These are phyloP conservation scores for Klebsormidium nitens DNA, from an alignment of 139 green algal genomes.

Conservation along the genomic window DNA sequence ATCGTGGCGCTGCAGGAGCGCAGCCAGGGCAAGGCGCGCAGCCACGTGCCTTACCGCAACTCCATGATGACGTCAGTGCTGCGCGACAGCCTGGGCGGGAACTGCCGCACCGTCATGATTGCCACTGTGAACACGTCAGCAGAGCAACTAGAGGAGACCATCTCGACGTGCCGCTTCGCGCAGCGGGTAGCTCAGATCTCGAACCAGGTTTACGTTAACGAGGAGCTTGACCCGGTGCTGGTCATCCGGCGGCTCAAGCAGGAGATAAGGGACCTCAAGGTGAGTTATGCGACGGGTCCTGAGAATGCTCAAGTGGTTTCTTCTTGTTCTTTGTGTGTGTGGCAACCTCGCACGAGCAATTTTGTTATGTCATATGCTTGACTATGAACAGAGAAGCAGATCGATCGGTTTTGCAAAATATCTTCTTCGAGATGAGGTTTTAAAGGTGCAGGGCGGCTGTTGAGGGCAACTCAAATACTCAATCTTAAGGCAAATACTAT, in stretches of 20 bases:
- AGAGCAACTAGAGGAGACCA: slow-evolving; percentile 71
- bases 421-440: too few species aligned
- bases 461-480: too few species aligned
- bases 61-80: slow-evolving; percentile 76
- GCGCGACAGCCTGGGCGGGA: slow-evolving; percentile 76
- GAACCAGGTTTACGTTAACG: slow-evolving; percentile 72
- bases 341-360: too few species aligned
- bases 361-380: slow-evolving; percentile 8
- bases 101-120: slow-evolving; percentile 68
- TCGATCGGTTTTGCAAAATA: too few species aligned
- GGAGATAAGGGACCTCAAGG: slow-evolving; percentile 42
- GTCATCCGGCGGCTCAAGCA: slow-evolving; percentile 70
- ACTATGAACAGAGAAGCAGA: slow-evolving; percentile 46
- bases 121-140: slow-evolving; percentile 19
- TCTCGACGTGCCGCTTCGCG: slow-evolving; percentile 88
- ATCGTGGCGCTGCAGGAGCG: slow-evolving; percentile 71
- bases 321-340: slow-evolving; percentile 15
- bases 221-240: slow-evolving; percentile 76
- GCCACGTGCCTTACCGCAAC: slow-evolving; percentile 86
- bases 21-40: slow-evolving; percentile 44
- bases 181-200: slow-evolving; percentile 79
- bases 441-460: too few species aligned
- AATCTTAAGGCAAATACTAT: too few species aligned
- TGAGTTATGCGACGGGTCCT: background rate
- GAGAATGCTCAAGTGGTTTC: background rate